Base-by-base conservation (phyloP, 495 filamentous ascomycete species). In the Massariosphaeria phaeospora region DNA sequence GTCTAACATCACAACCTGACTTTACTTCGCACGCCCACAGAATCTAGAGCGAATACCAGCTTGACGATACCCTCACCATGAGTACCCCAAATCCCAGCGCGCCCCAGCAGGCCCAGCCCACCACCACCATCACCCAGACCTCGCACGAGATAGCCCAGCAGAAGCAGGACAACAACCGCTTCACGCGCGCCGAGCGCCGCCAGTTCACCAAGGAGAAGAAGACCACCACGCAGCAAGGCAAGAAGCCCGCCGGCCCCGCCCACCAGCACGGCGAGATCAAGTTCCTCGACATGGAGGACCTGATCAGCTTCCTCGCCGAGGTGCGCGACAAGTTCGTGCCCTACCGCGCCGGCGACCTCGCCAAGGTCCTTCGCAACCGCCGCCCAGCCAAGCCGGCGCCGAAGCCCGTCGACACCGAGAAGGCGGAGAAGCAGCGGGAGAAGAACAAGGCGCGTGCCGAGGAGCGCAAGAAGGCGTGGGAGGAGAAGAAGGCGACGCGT, bases 401-500 rank as follows among this genome's bases (percentile, higher is more conserved):
- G 4, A 43, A 43, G 12, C 17, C 17, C 3, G 11, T 21, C 17
- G 20, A 40, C 3, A 25, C 21, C 17, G 29, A 27, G 21, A 45
- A 45, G 9, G 9, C 29, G 10, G 4, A 45, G 41, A 45, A 45
- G 41, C 15, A 26, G 7, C 3, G 2, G 21, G 29, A 45, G 24
- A 10, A 21, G 2, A 42, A 42, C 6, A 21, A 42, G 23, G 25
- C 25, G 5, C 17, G 39, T 21, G 17, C 17, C 11, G 39, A 36
- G 3, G 12, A 45, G 15, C 9, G 2, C 9, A 34, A n/a, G 12
- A 45, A 45, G 41, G 6, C 4, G 23, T 44, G 26, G 17, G 8
- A 34, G 25, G 25, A 11, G 15, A 53, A 53, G 50, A 40, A 40
- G 50, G 26, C 50, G 10, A 24, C 17, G n/a, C 35, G 42, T 38